phyloP scores from a whole-genome alignment of 2,329 filamentous ascomycete genomes.

The Cladophialophora immunda region DNA sequence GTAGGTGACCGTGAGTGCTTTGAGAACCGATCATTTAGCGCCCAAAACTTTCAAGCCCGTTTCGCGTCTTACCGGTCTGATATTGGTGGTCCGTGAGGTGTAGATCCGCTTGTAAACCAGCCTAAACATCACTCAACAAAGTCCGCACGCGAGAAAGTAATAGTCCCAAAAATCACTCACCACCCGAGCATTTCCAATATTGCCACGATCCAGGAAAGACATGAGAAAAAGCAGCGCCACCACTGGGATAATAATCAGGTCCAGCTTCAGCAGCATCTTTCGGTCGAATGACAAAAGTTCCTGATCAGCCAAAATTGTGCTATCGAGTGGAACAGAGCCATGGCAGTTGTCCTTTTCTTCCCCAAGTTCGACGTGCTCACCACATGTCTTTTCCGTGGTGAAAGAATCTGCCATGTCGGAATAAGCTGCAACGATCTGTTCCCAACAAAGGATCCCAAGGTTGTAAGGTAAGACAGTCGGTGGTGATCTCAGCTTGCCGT shows the following conservation, averaged over 20 bases:
- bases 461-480: no score
- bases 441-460: no score
- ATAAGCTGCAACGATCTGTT: no score
- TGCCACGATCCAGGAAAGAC: slow-evolving; percentile 72
- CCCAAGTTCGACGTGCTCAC: no score
- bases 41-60: slow-evolving; percentile 43
- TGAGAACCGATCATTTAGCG: slow-evolving; percentile 41
- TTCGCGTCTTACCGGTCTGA: slow-evolving; percentile 9
- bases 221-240: slow-evolving; percentile 71
- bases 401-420: no score
- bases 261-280: slow-evolving; percentile 62
- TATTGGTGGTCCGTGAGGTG: slow-evolving; percentile 34
- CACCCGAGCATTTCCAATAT: slow-evolving; percentile 74
- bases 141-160: not conserved
- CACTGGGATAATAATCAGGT: slow-evolving; percentile 69
- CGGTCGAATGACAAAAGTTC: slow-evolving; percentile 17
- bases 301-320: no score
- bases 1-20: slow-evolving; percentile 21
- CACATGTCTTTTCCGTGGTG: no score
- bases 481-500: no score
- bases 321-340: no score
- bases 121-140: slow-evolving; percentile 55
- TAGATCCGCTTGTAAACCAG: slow-evolving; percentile 41
- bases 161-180: slow-evolving; percentile 47
- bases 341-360: no score